Percentiles rank a stretch among this genome's conserved stretches.
These are phyloP conservation scores for Vanrija humicola DNA, from an alignment of 1,284 basidiomycete genomes.

Conservation along the genomic window DNA sequence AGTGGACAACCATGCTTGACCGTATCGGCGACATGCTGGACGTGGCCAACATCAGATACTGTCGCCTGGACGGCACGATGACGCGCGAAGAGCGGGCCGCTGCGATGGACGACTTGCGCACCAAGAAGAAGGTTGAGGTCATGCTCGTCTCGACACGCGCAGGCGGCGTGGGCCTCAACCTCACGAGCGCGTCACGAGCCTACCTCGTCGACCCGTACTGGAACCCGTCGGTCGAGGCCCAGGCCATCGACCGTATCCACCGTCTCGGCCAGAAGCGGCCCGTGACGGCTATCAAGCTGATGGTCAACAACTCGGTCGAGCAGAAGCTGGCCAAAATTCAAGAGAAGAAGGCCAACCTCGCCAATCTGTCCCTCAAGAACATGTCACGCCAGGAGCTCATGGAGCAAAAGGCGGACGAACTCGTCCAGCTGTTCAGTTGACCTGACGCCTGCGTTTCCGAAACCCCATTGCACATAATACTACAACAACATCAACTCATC, in stretches of 20 bases:
- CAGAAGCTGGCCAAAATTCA: slow-evolving; percentile 83
- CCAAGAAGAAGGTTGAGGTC: slow-evolving; percentile 79
- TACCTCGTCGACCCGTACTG: slow-evolving; percentile 87
- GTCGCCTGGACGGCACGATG: slow-evolving; percentile 94
- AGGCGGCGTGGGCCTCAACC: slow-evolving; percentile 92
- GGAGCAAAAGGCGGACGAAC: slow-evolving; percentile 60
- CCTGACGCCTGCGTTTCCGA: background rate
- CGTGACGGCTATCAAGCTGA: slow-evolving; percentile 84
- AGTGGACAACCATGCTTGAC: slow-evolving; percentile 95
- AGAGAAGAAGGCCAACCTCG: slow-evolving; percentile 87
- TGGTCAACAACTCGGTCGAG: slow-evolving; percentile 93
- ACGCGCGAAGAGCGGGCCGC: slow-evolving; percentile 84
- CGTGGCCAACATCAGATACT: slow-evolving; percentile 72
- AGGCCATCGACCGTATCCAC: slow-evolving; percentile 92
- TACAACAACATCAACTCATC: background rate
- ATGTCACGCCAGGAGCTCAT: slow-evolving; percentile 78
- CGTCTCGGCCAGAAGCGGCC: slow-evolving; percentile 87
- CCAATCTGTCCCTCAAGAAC: slow-evolving; percentile 77
- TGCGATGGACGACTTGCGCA: slow-evolving; percentile 85
- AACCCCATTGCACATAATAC: background rate
- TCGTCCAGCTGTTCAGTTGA: slow-evolving; percentile 34
- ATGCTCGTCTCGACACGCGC: slow-evolving; percentile 92
- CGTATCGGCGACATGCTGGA: slow-evolving; percentile 89
- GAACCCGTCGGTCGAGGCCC: slow-evolving; percentile 96
- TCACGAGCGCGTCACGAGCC: slow-evolving; percentile 85